Evolutionary conservation across 306 rosid species (phyloP).

Genomic region (Dalbergia cochinchinensis): DNA sequence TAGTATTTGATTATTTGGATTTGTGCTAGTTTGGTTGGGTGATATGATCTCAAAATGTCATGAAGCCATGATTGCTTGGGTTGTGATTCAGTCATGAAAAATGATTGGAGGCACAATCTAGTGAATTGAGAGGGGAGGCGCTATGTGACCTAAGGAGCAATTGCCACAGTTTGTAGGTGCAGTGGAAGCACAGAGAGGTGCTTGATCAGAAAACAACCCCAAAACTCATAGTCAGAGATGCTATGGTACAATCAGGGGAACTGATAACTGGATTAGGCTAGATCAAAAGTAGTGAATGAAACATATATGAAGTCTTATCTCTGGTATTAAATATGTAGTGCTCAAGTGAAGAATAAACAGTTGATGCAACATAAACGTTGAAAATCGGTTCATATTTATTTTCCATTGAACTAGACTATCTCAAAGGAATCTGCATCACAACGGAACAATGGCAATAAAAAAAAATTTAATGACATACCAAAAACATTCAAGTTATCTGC

Average conservation of each 20-base stretch:
- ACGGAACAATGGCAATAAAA: not conserved
- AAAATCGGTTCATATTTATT: not conserved
- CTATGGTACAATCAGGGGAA: not conserved
- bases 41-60: not conserved
- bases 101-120: not conserved
- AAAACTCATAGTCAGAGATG: not conserved
- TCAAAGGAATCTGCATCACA: conserved; percentile 1
- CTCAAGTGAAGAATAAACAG: not conserved
- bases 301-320: too few species aligned
- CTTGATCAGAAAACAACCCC: not conserved
- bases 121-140: not conserved
- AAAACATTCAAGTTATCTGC: not conserved
- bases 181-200: not conserved
- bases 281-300: not conserved
- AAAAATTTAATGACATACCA: not conserved
- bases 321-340: too few species aligned
- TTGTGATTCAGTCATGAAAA: not conserved
- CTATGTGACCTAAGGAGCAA: not conserved
- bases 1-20: not conserved
- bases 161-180: not conserved
- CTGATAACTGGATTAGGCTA: not conserved
- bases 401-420: not conserved
- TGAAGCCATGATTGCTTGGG: not conserved
- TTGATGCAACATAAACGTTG: not conserved
- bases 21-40: not conserved